phyloP scores from a whole-genome alignment of 805 yeast species.

The Teunomyces kruisii region DNA sequence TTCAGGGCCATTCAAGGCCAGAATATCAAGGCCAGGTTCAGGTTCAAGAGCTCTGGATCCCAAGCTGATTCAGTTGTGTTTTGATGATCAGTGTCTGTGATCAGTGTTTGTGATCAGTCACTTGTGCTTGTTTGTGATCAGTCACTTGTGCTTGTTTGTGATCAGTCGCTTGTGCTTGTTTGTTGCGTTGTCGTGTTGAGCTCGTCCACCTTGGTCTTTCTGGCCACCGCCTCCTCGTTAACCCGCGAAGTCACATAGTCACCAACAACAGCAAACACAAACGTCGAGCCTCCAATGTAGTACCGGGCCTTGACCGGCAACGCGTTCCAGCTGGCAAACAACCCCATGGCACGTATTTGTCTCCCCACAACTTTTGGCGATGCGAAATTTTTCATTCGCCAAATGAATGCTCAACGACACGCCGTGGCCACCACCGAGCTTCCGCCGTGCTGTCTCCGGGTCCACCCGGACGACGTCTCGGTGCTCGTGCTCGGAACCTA shows the following conservation, averaged over 20 bases:
- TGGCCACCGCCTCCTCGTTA: conserved; percentile 36
- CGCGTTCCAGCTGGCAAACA: conserved; percentile 38
- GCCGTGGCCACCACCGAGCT: conserved; percentile 43
- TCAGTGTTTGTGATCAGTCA: too few species aligned
- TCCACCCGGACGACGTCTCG: conserved; percentile 50
- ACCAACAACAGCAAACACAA: conserved; percentile 38
- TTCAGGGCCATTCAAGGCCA: too few species aligned
- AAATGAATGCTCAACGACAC: conserved; percentile 16
- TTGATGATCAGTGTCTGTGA: too few species aligned
- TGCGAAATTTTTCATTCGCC: background rate
- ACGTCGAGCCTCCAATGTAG: conserved; percentile 41
- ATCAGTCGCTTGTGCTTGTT: background rate
- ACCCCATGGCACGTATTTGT: conserved; percentile 18
- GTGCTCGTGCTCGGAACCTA: conserved; percentile 76
- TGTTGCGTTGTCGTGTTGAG: conserved; percentile 6
- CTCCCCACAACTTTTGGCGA: background rate
- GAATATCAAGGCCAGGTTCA: too few species aligned
- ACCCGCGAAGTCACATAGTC: conserved; percentile 37
- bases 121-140: too few species aligned
- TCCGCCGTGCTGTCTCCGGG: conserved; percentile 84
- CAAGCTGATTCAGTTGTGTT: too few species aligned
- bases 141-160: too few species aligned
- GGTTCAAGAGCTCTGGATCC: too few species aligned
- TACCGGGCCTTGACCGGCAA: conserved; percentile 41
- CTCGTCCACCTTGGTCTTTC: conserved; percentile 28